These are phyloP conservation scores for Heteromeles arbutifolia DNA, from an alignment of 306 rosid genomes.

Conservation along the genomic window DNA sequence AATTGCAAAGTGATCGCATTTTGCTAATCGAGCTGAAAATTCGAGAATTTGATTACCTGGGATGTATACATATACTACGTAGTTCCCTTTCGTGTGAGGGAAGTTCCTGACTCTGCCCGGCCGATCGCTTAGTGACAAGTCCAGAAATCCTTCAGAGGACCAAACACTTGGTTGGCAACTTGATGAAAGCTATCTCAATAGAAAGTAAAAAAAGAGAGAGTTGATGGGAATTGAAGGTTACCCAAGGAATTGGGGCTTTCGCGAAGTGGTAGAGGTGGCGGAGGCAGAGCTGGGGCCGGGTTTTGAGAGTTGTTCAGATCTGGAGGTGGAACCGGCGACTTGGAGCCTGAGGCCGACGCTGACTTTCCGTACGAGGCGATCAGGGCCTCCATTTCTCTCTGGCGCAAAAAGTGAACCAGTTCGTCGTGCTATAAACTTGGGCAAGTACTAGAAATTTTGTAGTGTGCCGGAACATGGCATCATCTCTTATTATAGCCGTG, in stretches of 20 bases:
- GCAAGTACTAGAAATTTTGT: too few relatives aligned
- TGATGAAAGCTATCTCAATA: not conserved
- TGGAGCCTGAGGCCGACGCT: conserved; percentile 57
- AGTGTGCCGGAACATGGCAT: too few relatives aligned
- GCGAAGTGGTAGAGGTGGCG: conserved; percentile 68
- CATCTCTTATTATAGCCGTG: too few relatives aligned
- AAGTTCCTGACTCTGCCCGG: conserved; percentile 64
- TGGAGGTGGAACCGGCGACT: conserved; percentile 22
- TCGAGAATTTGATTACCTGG: conserved; percentile 40
- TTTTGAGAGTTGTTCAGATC: conserved; percentile 3
- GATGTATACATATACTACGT: conserved; percentile 71
- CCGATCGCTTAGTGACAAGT: conserved; percentile 31
- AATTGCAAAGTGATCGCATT: not conserved
- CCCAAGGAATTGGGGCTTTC: conserved; percentile 44
- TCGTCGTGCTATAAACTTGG: too few relatives aligned
- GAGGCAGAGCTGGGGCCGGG: conserved; percentile 28
- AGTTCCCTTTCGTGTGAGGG: conserved; percentile 84
- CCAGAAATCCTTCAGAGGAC: conserved; percentile 35
- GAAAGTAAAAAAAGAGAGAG: not conserved
- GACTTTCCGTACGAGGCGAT: conserved; percentile 58
- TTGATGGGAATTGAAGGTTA: conserved; percentile 10
- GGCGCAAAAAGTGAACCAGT: not conserved
- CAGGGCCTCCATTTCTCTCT: conserved; percentile 60
- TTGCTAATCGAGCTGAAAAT: not conserved
- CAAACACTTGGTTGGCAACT: conserved; percentile 21